Conservation (phyloP, 768 basidiomycete genomes). For the Leccinum barrowsii region DNA sequence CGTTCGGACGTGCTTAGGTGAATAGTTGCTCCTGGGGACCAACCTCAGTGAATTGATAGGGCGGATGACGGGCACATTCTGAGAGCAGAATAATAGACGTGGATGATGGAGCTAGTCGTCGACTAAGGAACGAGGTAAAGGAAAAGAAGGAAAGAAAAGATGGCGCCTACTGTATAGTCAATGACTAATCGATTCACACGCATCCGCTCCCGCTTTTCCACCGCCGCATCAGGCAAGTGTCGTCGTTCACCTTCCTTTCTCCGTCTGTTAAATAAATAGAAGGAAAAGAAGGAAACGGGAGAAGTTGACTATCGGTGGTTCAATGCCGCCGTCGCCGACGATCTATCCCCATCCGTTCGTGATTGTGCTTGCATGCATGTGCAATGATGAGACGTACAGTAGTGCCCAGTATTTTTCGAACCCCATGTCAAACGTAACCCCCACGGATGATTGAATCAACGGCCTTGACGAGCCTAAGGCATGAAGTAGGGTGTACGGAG, state of each 20-base stretch:
- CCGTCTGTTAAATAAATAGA: background rate
- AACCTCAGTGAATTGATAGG: background rate
- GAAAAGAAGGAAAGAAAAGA: background rate
- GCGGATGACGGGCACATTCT: background rate
- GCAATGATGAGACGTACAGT: background rate
- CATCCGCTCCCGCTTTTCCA: background rate
- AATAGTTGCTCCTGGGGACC: background rate
- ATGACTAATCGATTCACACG: conserved; percentile 26
- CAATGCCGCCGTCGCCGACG: background rate
- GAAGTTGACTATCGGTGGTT: background rate
- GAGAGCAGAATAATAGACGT: background rate
- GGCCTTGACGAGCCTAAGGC: background rate
- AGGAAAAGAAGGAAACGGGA: background rate
- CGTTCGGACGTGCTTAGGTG: background rate
- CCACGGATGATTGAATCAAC: background rate
- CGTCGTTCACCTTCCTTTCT: conserved; percentile 15
- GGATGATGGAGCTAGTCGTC: background rate
- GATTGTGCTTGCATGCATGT: background rate
- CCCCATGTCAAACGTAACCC: background rate
- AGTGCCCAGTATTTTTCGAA: background rate
- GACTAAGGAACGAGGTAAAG: background rate
- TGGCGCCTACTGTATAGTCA: conserved; percentile 10
- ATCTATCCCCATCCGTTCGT: background rate
- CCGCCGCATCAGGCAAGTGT: conserved; percentile 19
- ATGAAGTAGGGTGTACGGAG: background rate